Evolutionary conservation across 2,329 filamentous ascomycete species (phyloP).

Genomic region (Pseudocercospora fuligena): DNA sequence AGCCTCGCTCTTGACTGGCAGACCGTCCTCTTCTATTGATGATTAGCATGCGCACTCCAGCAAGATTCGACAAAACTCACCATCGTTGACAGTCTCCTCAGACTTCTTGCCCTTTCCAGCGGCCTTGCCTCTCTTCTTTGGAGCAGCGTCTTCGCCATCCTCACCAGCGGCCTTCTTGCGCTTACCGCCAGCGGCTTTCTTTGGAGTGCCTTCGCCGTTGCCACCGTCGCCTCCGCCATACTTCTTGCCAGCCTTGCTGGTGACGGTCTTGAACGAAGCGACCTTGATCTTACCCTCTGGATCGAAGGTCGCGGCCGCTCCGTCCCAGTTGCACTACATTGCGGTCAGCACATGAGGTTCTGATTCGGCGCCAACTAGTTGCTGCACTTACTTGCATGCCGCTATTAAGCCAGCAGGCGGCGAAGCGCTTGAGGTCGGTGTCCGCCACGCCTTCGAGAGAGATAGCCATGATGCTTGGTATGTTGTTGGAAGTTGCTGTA

Average conservation of each 20-base stretch:
- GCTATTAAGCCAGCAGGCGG: conserved; percentile 26
- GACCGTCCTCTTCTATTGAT: not conserved
- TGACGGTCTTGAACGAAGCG: conserved; percentile 30
- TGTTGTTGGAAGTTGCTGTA: conserved; percentile 2
- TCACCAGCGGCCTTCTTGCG: conserved; percentile 20
- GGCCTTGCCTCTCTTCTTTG: conserved; percentile 16
- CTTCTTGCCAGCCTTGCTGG: conserved; percentile 9
- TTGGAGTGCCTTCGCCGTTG: not conserved
- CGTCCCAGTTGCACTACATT: conserved; percentile 26
- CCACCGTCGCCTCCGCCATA: not conserved
- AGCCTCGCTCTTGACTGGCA: not conserved
- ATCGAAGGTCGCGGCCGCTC: conserved; percentile 20
- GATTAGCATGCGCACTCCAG: not conserved
- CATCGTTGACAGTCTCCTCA: conserved; percentile 16
- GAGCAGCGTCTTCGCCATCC: conserved; percentile 9
- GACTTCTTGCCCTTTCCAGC: not conserved
- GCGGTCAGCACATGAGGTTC: not conserved
- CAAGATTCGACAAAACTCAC: not conserved
- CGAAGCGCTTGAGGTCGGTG: conserved; percentile 28
- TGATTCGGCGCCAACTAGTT: not conserved
- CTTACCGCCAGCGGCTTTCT: conserved; percentile 18
- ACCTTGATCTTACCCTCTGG: conserved; percentile 27
- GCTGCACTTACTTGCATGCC: not conserved
- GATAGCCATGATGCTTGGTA: conserved; percentile 15
- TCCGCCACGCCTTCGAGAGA: conserved; percentile 16